Percentiles rank a stretch among this genome's conserved stretches.
Conservation (phyloP, 148 eudicot species). For the Silene uniflora region DNA sequence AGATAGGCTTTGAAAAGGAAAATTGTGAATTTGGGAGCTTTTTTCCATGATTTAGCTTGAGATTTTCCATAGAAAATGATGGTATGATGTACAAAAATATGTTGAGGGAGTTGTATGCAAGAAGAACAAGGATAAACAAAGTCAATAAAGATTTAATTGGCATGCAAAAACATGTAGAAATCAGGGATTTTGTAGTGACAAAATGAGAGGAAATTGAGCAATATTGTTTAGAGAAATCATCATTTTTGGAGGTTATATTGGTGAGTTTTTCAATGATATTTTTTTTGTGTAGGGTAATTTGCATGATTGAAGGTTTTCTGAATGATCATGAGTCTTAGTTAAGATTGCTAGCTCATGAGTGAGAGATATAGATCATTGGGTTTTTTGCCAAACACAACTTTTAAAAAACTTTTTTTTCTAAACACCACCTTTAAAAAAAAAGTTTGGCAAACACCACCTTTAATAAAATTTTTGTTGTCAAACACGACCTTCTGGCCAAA, state of each 20-base stretch:
- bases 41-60: slow-evolving; percentile 22
- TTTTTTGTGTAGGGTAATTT: slow-evolving; percentile 12
- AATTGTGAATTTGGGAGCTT: slow-evolving; percentile 15
- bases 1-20: not conserved
- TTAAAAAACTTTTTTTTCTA: too few relatives aligned
- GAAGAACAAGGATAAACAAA: slow-evolving; percentile 29
- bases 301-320: slow-evolving; percentile 9
- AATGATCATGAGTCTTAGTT: slow-evolving; percentile 1
- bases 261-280: slow-evolving; percentile 28
- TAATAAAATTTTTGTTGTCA: too few relatives aligned
- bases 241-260: slow-evolving; percentile 5
- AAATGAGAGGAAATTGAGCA: slow-evolving; percentile 15
- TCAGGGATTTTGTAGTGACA: slow-evolving; percentile 13
- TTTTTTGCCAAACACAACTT: too few relatives aligned
- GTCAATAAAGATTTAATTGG: slow-evolving; percentile 29
- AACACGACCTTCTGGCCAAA: too few relatives aligned
- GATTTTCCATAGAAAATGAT: slow-evolving; percentile 31
- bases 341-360: not conserved
- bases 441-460: too few relatives aligned
- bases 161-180: slow-evolving; percentile 24
- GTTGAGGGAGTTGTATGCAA: slow-evolving; percentile 33
- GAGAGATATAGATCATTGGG: too few relatives aligned
- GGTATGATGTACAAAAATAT: slow-evolving; percentile 30
- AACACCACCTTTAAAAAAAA: too few relatives aligned
- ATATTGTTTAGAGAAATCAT: slow-evolving; percentile 22